phyloP scores from a whole-genome alignment of 2,329 filamentous ascomycete species.

The Pseudofabraea citricarpa region DNA sequence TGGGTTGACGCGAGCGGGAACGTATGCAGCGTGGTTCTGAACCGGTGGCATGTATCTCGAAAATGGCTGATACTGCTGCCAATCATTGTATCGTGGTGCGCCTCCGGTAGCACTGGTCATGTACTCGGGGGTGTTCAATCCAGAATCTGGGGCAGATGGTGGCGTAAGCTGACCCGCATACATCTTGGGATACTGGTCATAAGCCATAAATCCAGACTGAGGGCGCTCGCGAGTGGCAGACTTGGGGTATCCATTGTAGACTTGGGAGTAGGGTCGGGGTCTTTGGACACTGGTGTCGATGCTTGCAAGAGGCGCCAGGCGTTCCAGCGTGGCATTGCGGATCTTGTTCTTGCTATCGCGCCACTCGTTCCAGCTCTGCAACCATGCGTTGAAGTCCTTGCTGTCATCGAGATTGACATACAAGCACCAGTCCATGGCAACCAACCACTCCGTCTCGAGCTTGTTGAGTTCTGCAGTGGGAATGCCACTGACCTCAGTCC shows the following conservation, averaged over 20 bases:
- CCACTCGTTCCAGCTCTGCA: conserved; percentile 62
- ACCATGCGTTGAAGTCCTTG: conserved; percentile 60
- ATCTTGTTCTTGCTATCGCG: conserved; percentile 38
- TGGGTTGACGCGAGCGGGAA: conserved; percentile 39
- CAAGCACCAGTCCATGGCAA: conserved; percentile 62
- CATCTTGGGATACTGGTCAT: conserved; percentile 28
- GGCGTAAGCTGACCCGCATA: conserved; percentile 39
- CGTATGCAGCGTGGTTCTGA: conserved; percentile 25
- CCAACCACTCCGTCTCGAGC: conserved; percentile 65
- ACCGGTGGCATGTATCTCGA: conserved; percentile 30
- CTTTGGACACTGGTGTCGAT: conserved; percentile 61
- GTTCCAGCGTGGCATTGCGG: conserved; percentile 28
- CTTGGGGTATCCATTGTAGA: conserved; percentile 45
- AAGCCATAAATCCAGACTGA: conserved; percentile 23
- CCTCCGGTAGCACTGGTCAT: conserved; percentile 38
- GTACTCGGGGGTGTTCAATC: conserved; percentile 49
- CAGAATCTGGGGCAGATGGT: conserved; percentile 48
- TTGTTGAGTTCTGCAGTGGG: conserved; percentile 62
- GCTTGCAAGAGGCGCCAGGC: conserved; percentile 34
- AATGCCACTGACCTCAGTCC: conserved; percentile 72
- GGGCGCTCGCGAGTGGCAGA: conserved; percentile 27
- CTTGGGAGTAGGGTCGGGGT: conserved; percentile 23
- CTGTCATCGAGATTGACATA: conserved; percentile 61
- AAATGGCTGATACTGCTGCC: conserved; percentile 44
- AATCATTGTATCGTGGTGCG: conserved; percentile 47